phyloP scores from a whole-genome alignment of 768 basidiomycete genomes.

The Naganishia vishniacii region DNA sequence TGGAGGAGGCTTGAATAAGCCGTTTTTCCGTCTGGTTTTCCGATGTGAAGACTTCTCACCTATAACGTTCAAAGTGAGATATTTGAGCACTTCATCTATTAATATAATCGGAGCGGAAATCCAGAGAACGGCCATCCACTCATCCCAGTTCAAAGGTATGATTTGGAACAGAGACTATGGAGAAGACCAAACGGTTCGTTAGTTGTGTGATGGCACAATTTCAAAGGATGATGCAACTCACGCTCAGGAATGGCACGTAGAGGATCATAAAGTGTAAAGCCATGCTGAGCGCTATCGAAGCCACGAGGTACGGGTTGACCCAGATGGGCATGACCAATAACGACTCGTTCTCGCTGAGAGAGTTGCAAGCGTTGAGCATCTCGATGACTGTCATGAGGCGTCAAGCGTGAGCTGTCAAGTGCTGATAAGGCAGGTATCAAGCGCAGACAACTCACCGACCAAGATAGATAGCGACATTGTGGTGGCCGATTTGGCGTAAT shows the following conservation, averaged over 20 bases:
- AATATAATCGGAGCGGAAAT: constrained; percentile 81
- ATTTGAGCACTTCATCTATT: constrained; percentile 63
- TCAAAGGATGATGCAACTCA: constrained; percentile 49
- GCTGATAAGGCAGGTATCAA: background rate
- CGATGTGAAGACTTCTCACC: constrained; percentile 23
- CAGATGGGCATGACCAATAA: constrained; percentile 80
- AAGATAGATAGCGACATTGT: constrained; percentile 95
- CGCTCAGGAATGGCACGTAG: constrained; percentile 94
- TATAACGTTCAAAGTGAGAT: constrained; percentile 24
- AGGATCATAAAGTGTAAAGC: constrained; percentile 85
- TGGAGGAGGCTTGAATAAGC: constrained; percentile 10
- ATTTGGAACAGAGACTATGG: constrained; percentile 77
- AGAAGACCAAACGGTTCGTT: background rate
- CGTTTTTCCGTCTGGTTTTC: background rate
- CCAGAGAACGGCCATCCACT: constrained; percentile 89
- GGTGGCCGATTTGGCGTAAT: constrained; percentile 76
- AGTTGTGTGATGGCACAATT: background rate
- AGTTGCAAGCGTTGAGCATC: constrained; percentile 59
- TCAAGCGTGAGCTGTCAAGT: background rate
- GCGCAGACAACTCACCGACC: constrained; percentile 54
- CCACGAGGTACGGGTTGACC: constrained; percentile 90
- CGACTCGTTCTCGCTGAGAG: constrained; percentile 93
- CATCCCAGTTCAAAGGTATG: constrained; percentile 83
- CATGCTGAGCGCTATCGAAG: constrained; percentile 85
- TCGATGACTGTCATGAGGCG: constrained; percentile 39